phyloP scores from a whole-genome alignment of 2,329 filamentous ascomycete species.

The Pseudocercospora pini-densiflorae region DNA sequence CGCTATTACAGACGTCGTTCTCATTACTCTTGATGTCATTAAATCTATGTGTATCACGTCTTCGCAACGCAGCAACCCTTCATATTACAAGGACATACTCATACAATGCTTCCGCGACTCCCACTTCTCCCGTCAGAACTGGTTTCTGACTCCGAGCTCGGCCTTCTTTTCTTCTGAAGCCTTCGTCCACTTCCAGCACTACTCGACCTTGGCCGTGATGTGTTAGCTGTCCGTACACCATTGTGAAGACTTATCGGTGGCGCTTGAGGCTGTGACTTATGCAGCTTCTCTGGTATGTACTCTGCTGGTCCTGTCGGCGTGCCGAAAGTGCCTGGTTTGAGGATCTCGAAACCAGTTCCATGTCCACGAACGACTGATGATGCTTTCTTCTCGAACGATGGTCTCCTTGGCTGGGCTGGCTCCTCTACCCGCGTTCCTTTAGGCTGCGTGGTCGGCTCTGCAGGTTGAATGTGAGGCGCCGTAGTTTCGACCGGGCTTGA shows the following conservation, averaged over 20 bases:
- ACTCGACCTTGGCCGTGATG: slow-evolving; percentile 25
- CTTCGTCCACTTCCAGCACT: slow-evolving; percentile 32
- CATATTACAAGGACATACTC: neutral
- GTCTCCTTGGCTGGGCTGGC: slow-evolving; percentile 10
- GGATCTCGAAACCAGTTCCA: slow-evolving; percentile 42
- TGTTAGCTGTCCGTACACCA: neutral
- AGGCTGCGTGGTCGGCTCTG: neutral
- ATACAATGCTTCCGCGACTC: slow-evolving; percentile 16
- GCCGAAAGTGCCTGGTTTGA: slow-evolving; percentile 40
- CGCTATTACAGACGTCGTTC: neutral
- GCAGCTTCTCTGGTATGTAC: slow-evolving; percentile 21
- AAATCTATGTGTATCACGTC: neutral
- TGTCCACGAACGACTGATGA: slow-evolving; percentile 38
- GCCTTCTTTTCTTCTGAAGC: slow-evolving; percentile 40
- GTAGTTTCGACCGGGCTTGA: neutral
- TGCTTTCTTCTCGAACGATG: slow-evolving; percentile 33
- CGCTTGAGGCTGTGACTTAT: slow-evolving; percentile 14
- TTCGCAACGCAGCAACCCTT: neutral
- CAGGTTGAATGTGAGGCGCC: slow-evolving; percentile 6
- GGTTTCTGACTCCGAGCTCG: slow-evolving; percentile 29
- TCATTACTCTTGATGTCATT: slow-evolving; percentile 1
- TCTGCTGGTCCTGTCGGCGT: slow-evolving; percentile 20
- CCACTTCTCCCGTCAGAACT: slow-evolving; percentile 16
- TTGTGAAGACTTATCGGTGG: slow-evolving; percentile 40
- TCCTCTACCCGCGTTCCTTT: neutral